Conservation (phyloP, 768 basidiomycete species). For the Trametes meyenii region DNA sequence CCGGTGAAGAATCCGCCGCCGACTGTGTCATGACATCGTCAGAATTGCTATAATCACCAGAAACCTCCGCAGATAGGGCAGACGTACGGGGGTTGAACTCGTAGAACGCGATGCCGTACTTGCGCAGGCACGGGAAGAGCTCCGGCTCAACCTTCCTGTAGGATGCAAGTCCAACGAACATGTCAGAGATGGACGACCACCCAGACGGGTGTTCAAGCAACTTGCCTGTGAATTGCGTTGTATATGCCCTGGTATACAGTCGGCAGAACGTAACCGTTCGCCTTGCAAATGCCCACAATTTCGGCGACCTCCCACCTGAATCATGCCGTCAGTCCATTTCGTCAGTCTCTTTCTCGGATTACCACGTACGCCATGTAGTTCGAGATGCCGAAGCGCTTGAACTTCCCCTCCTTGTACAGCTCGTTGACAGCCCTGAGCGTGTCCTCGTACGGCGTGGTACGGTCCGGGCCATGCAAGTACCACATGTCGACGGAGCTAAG, state of each 20-base stretch:
- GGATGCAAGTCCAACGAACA: too few relatives aligned
- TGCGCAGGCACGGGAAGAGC: conserved; percentile 46
- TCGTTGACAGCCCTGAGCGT: conserved; percentile 51
- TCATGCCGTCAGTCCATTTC: neutral
- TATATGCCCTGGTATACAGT: conserved; percentile 53
- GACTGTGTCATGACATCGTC: conserved; percentile 28
- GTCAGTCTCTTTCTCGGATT: neutral
- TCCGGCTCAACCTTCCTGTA: conserved; percentile 38
- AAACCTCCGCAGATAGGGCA: too few relatives aligned
- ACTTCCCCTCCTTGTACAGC: conserved; percentile 54
- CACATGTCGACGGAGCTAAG: conserved; percentile 43
- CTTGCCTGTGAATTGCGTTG: conserved; percentile 43
- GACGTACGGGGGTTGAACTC: conserved; percentile 44
- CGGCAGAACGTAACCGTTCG: conserved; percentile 50
- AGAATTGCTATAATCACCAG: neutral
- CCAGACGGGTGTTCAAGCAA: neutral
- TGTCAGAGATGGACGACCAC: neutral
- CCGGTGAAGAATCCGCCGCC: conserved; percentile 47
- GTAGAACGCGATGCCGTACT: conserved; percentile 45
- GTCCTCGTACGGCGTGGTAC: conserved; percentile 48
- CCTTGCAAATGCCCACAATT: conserved; percentile 43
- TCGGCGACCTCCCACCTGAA: conserved; percentile 48
- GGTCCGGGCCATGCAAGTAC: conserved; percentile 51
- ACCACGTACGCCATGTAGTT: conserved; percentile 45
- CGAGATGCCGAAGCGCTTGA: conserved; percentile 49